A percentile compares a stretch with the other conserved stretches of the same genome.
phyloP scores from a whole-genome alignment of 768 basidiomycete genomes.

The Hebeloma cylindrosporum region DNA sequence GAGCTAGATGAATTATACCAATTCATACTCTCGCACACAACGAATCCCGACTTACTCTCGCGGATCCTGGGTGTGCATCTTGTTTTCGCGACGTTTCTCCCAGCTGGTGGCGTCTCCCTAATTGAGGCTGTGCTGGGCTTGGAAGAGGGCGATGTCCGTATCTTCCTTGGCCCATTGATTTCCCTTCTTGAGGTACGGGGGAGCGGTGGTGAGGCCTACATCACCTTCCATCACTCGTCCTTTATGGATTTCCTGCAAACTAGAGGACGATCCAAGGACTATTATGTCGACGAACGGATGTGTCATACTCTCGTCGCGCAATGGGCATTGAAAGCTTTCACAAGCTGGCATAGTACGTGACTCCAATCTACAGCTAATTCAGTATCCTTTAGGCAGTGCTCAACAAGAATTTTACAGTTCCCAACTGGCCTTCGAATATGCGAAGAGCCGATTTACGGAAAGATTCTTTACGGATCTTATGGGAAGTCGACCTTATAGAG shows the following conservation, averaged over 20 bases:
- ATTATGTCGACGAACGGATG: background rate
- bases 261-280: background rate
- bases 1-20: conserved; percentile 7
- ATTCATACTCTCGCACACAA: too few relatives aligned
- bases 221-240: background rate
- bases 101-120: background rate
- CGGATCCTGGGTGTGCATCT: background rate
- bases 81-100: background rate
- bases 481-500: background rate
- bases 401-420: background rate
- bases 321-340: background rate
- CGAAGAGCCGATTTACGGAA: too few relatives aligned
- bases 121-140: background rate
- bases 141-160: background rate
- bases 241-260: background rate
- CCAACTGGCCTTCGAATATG: background rate
- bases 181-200: background rate
- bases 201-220: background rate
- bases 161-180: background rate
- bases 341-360: background rate
- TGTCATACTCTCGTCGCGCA: background rate
- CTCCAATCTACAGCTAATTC: background rate
- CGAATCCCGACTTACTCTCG: too few relatives aligned
- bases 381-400: too few relatives aligned
- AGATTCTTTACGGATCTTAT: too few relatives aligned